Percentiles rank a stretch among this genome's conserved stretches.
phyloP scores from a whole-genome alignment of 2,329 filamentous ascomycete species.

The Aspergillus nomiae region DNA sequence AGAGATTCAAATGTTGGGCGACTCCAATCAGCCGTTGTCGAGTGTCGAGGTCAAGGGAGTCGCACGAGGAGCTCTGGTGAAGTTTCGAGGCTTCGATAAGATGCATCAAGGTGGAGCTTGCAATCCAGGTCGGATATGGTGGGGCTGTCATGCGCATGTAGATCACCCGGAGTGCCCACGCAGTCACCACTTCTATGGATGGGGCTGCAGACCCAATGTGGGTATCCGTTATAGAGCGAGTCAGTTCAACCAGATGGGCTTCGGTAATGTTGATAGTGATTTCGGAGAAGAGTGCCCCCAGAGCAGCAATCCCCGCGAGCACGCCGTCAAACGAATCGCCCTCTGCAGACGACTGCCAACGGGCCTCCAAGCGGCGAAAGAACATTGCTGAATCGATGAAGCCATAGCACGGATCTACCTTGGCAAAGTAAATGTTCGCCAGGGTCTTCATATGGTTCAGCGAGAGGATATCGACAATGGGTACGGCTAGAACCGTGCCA shows the following conservation, averaged over 20 bases:
- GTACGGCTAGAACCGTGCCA: slow-evolving; percentile 33
- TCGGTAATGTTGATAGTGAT: slow-evolving; percentile 45
- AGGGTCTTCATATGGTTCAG: slow-evolving; percentile 49
- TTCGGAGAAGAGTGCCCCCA: slow-evolving; percentile 55
- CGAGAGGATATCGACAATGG: slow-evolving; percentile 50
- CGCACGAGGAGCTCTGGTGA: slow-evolving; percentile 15
- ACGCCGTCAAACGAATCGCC: slow-evolving; percentile 48
- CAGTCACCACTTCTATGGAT: slow-evolving; percentile 30
- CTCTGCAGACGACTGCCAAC: slow-evolving; percentile 24
- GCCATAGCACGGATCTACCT: slow-evolving; percentile 55
- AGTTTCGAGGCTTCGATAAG: slow-evolving; percentile 54
- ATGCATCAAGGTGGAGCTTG: slow-evolving; percentile 43
- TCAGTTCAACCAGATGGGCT: slow-evolving; percentile 49
- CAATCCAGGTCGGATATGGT: slow-evolving; percentile 49
- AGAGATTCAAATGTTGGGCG: slow-evolving; percentile 59
- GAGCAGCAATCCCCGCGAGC: slow-evolving; percentile 54
- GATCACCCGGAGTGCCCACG: slow-evolving; percentile 54
- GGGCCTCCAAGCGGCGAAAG: slow-evolving; percentile 22
- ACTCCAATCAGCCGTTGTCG: slow-evolving; percentile 50
- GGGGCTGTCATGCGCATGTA: slow-evolving; percentile 56
- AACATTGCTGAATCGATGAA: slow-evolving; percentile 42
- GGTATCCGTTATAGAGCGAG: slow-evolving; percentile 47
- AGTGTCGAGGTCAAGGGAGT: slow-evolving; percentile 34
- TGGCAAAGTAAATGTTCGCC: slow-evolving; percentile 52
- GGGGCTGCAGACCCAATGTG: slow-evolving; percentile 21